These are phyloP conservation scores for Beauveria asiatica DNA, from an alignment of 2,329 filamentous ascomycete genomes.

Conservation along the genomic window DNA sequence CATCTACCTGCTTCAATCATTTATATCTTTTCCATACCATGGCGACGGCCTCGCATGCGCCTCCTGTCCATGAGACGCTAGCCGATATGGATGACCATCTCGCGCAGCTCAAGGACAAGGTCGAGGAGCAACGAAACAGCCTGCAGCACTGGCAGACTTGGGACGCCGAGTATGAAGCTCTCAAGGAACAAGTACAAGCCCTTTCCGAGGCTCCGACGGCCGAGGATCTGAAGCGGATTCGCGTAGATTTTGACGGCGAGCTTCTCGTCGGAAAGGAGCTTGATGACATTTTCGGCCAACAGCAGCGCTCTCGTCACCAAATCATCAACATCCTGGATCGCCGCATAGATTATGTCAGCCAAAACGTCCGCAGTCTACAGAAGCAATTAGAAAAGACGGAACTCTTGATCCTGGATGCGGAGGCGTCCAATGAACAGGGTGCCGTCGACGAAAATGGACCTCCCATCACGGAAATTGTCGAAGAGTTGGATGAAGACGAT, in stretches of 20 bases:
- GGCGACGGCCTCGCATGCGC: conserved; percentile 1
- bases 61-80: conserved; percentile 39
- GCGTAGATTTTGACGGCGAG: conserved; percentile 51
- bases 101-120: conserved; percentile 64
- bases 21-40: conserved; percentile 5
- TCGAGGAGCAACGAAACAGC: conserved; percentile 60
- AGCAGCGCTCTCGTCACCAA: conserved; percentile 26
- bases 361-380: conserved; percentile 67
- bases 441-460: conserved; percentile 59
- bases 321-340: conserved; percentile 56
- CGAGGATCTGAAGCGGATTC: conserved; percentile 49
- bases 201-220: conserved; percentile 35
- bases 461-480: conserved; percentile 82
- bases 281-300: conserved; percentile 34
- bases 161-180: conserved; percentile 83
- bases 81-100: conserved; percentile 68
- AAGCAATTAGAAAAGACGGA: conserved; percentile 64
- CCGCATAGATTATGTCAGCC: conserved; percentile 80
- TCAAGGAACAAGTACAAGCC: conserved; percentile 70
- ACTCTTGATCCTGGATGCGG: conserved; percentile 57
- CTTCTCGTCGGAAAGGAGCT: conserved; percentile 52
- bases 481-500: conserved; percentile 84
- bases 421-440: conserved; percentile 51
- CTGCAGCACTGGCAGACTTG: conserved; percentile 84
- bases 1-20: neutral